Conservation (phyloP, 1,139 yeast species). For the Yamadazyma pseudoaaseri region DNA sequence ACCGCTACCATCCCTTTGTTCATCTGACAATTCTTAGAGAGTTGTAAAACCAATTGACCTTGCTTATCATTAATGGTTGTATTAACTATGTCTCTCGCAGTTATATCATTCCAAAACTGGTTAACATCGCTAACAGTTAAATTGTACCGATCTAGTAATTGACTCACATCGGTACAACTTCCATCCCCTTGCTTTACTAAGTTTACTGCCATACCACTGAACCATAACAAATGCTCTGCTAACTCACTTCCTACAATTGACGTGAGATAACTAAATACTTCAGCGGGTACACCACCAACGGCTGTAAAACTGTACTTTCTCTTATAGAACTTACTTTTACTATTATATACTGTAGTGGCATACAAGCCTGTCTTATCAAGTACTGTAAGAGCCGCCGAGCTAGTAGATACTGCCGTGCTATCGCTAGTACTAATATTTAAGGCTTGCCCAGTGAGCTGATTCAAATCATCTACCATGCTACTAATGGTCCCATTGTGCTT, state of each 20-base stretch:
- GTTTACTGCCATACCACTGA: constrained; percentile 6
- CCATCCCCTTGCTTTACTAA: constrained; percentile 10
- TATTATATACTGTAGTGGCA: background rate
- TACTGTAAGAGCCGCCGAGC: constrained; percentile 7
- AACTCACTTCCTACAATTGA: constrained; percentile 8
- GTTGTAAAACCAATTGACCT: constrained; percentile 8
- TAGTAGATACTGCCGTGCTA: constrained; percentile 5
- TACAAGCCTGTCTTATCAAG: constrained; percentile 4
- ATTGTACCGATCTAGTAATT: constrained; percentile 11
- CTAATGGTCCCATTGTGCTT: constrained; percentile 5
- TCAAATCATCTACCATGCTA: constrained; percentile 4
- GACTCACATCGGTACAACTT: constrained; percentile 10
- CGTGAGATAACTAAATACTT: constrained; percentile 3
- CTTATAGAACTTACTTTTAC: constrained; percentile 2
- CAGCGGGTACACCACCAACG: constrained; percentile 1
- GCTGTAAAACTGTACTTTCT: background rate
- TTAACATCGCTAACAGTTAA: constrained; percentile 5
- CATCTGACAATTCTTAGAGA: constrained; percentile 12
- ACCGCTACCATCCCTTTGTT: constrained; percentile 14
- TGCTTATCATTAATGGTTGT: constrained; percentile 1
- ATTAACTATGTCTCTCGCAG: background rate
- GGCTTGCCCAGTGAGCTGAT: constrained; percentile 3
- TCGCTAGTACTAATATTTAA: constrained; percentile 6
- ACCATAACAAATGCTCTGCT: constrained; percentile 10
- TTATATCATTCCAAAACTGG: background rate